Evolutionary conservation across 2,329 filamentous ascomycete genomes (phyloP).

Genomic region (Elsinoe fawcettii): DNA sequence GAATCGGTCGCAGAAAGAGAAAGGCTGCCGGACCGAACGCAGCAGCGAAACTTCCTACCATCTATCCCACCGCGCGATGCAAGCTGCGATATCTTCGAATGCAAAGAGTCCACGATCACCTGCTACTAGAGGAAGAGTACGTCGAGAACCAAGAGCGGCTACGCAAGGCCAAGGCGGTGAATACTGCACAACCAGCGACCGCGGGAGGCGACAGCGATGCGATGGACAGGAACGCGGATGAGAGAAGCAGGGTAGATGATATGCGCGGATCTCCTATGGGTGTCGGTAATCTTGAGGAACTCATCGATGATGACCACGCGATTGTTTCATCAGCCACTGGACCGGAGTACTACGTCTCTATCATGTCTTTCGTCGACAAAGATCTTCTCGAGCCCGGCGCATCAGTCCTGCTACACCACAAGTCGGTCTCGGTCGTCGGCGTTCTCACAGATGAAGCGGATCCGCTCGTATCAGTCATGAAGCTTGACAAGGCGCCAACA

Average conservation of each 20-base stretch:
- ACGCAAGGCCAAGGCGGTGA: constrained; percentile 82
- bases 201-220: constrained; percentile 63
- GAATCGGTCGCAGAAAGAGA: constrained; percentile 97
- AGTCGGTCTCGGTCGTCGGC: constrained; percentile 94
- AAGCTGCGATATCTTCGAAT: constrained; percentile 94
- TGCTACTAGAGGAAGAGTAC: constrained; percentile 94
- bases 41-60: constrained; percentile 84
- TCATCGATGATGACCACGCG: constrained; percentile 98
- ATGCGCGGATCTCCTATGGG: constrained; percentile 99
- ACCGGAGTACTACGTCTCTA: constrained; percentile 97
- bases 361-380: constrained; percentile 99
- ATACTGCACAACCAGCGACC: constrained; percentile 52
- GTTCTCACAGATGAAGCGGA: constrained; percentile 95
- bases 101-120: constrained; percentile 97
- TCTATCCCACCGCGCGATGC: constrained; percentile 94
- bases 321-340: constrained; percentile 97
- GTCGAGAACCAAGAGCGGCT: constrained; percentile 97
- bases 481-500: constrained; percentile 95
- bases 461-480: constrained; percentile 95
- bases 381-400: constrained; percentile 93
- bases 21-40: constrained; percentile 88
- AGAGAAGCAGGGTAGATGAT: constrained; percentile 89
- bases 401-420: constrained; percentile 91
- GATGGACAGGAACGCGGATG: constrained; percentile 83
- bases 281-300: constrained; percentile 92